phyloP scores from a whole-genome alignment of 345 rosid species.

The Psidium guajava region DNA sequence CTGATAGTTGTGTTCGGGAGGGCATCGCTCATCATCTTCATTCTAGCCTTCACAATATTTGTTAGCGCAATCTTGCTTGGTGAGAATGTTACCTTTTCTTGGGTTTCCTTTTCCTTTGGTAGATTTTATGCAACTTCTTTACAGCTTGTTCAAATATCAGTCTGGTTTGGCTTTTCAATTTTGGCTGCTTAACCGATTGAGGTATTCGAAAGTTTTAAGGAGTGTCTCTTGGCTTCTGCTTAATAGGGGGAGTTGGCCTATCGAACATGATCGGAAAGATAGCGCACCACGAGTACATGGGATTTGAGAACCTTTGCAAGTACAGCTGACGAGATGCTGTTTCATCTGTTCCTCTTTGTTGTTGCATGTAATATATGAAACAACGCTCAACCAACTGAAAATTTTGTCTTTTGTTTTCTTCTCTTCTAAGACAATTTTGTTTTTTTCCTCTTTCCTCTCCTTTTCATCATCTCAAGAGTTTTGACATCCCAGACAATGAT shows the following conservation, averaged over 20 bases:
- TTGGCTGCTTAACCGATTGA: not conserved
- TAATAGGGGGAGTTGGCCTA: slow-evolving; percentile 42
- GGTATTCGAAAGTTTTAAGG: not conserved
- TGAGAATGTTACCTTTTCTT: not conserved
- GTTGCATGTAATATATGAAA: not conserved
- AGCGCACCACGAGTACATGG: slow-evolving; percentile 27
- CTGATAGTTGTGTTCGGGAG: slow-evolving; percentile 29
- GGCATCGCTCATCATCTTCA: slow-evolving; percentile 45
- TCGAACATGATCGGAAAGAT: slow-evolving; percentile 27
- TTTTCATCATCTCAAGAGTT: not conserved
- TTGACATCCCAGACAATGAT: not conserved
- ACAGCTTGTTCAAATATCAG: not conserved
- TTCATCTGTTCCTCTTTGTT: not conserved
- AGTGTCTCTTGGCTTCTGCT: not conserved
- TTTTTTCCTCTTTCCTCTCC: not conserved
- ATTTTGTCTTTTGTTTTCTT: not conserved
- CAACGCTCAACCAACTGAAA: not conserved
- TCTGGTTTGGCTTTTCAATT: not conserved
- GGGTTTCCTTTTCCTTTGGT: not conserved
- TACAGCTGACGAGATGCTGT: not conserved
- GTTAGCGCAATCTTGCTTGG: slow-evolving; percentile 43
- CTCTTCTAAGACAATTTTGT: not conserved
- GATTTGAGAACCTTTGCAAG: slow-evolving; percentile 42
- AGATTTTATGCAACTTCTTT: not conserved
- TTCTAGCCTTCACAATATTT: slow-evolving; percentile 34